phyloP scores from a whole-genome alignment of 371 early-diverging fungal genomes.

The Rhizopus stolonifer region DNA sequence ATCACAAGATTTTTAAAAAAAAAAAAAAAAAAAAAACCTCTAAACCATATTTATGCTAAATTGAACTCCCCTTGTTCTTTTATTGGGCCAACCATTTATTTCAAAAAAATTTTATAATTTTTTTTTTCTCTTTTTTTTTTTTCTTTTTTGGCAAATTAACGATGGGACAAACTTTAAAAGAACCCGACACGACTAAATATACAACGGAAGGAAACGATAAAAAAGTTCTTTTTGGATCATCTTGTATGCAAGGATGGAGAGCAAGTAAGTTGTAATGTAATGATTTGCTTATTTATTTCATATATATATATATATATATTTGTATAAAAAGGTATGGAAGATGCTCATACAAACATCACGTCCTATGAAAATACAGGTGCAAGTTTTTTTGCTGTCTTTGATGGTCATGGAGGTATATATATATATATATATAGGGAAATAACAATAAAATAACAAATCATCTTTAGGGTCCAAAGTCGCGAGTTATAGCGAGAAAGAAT shows the following conservation, averaged over 20 bases:
- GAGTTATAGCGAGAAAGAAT: slow-evolving; percentile 73
- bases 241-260: slow-evolving; percentile 98
- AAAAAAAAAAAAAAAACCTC: too few species aligned
- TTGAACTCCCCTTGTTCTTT: too few species aligned
- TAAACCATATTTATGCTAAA: too few species aligned
- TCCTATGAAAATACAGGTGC: slow-evolving; percentile 47
- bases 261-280: slow-evolving; percentile 81
- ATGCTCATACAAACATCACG: slow-evolving; percentile 85
- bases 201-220: slow-evolving; percentile 72
- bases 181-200: slow-evolving; percentile 86
- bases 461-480: slow-evolving; percentile 58
- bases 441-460: too few species aligned
- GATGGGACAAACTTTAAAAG: slow-evolving; percentile 95
- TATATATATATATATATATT: too few species aligned
- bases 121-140: not conserved
- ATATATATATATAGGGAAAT: too few species aligned
- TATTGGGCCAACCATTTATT: too few species aligned
- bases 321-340: slow-evolving; percentile 91
- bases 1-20: too few species aligned
- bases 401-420: slow-evolving; percentile 88
- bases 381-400: slow-evolving; percentile 91
- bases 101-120: too few species aligned
- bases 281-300: too few species aligned
- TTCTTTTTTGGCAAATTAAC: not conserved
- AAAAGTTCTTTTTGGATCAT: slow-evolving; percentile 80